Evolutionary conservation across 2,329 filamentous ascomycete genomes (phyloP), one percentile per base, ranked within the genome.

Genomic region (Ambrosiella cleistominuta): DNA sequence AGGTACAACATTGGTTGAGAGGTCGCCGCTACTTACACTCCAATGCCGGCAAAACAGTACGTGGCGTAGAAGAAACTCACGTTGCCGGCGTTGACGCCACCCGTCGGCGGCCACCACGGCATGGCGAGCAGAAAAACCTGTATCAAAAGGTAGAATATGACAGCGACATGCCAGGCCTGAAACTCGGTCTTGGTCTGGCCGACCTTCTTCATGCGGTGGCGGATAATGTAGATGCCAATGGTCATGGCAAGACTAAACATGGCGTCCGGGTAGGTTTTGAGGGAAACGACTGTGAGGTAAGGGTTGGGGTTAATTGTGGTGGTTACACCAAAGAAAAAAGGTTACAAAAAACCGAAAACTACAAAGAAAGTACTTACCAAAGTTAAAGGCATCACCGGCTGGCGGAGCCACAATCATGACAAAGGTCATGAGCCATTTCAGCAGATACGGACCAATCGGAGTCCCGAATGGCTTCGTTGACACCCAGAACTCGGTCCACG

Each of bases 31-130:
- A 77, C 78, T 72, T 70, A 82, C 78, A 85, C 75, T 19, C 67
- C 81, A 59, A 87, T 75, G 0, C 83, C 82, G 0, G 80, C 76
- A 0, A 81, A 77, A 17, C 77, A 75, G 63, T 87, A 86, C 0
- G 82, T 86, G 1, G 75, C 83, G 62, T 87, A 88, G 79, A 80
- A 88, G 67, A 88, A 88, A 57, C 77, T 83, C 1, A 86, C 83
- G 58, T 83, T 78, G 0, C 82, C 83, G 0, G 76, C 79, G 39
- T 76, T 75, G 0, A 70, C 70, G 0, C 83, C 83, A 0, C 71
- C 75, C 0, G 72, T 71, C 0, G 84, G 85, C 1, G 83, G 84
- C 62, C 81, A 83, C 84, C 83, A 88, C 0, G 84, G 83, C 74
- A 85, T 85, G 13, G 81, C 73, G 1, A 88, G 68, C 50, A 86